phyloP scores from a whole-genome alignment of 2,329 filamentous ascomycete species.

The Penicillium crustosum region DNA sequence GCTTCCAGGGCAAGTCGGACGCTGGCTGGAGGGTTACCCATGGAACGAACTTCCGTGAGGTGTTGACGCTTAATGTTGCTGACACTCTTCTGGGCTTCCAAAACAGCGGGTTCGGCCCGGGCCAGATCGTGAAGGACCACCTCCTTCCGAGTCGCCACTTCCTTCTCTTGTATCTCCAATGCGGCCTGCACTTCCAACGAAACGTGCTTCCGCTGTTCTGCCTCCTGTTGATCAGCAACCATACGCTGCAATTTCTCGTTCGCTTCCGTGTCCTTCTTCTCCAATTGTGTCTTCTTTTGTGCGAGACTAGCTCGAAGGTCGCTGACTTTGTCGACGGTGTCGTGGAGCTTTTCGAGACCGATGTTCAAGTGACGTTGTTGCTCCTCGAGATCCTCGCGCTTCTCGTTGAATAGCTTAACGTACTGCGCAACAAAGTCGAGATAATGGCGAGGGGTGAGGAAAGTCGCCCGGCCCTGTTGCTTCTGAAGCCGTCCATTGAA shows the following conservation, averaged over 20 bases:
- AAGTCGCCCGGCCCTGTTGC: slow-evolving; percentile 90
- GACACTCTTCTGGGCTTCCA: slow-evolving; percentile 91
- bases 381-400: slow-evolving; percentile 96
- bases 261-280: slow-evolving; percentile 90
- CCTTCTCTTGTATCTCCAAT: slow-evolving; percentile 83
- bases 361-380: slow-evolving; percentile 98
- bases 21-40: slow-evolving; percentile 87
- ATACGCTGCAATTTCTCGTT: slow-evolving; percentile 97
- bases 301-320: slow-evolving; percentile 87
- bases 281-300: slow-evolving; percentile 89
- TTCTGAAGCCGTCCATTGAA: slow-evolving; percentile 87
- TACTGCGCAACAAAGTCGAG: slow-evolving; percentile 98
- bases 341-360: slow-evolving; percentile 92
- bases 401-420: slow-evolving; percentile 95
- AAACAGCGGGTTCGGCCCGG: slow-evolving; percentile 86
- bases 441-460: slow-evolving; percentile 93
- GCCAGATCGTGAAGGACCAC: slow-evolving; percentile 86
- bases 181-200: slow-evolving; percentile 86
- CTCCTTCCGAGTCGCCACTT: slow-evolving; percentile 78
- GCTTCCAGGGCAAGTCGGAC: slow-evolving; percentile 91
- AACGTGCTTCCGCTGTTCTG: slow-evolving; percentile 83
- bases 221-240: slow-evolving; percentile 93
- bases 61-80: slow-evolving; percentile 98
- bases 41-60: slow-evolving; percentile 93
- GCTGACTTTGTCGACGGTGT: slow-evolving; percentile 95